Evolutionary conservation across 345 rosid species (phyloP), one percentile per base, ranked within the genome.

Genomic region (Firmiana major): DNA sequence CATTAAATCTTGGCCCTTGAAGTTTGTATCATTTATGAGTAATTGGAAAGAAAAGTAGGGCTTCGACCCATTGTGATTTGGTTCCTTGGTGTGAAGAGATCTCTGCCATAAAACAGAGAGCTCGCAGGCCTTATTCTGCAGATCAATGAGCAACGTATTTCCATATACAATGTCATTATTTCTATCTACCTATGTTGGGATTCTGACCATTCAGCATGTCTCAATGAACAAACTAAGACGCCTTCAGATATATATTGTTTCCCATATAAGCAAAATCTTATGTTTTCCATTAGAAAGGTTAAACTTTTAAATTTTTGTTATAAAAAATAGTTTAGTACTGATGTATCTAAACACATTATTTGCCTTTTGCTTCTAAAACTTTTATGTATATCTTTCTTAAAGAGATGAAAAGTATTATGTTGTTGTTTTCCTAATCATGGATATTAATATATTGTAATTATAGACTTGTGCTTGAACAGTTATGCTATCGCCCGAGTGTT

Each of bases 401-500:
- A 53, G 73, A 54, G 36, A 7, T 26, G 8, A 13, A 46, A 34
- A 16, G 42, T 48, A 13, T 15, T 51, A 51, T 46, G 31, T n/a
- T 67, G 45, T 45, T 65, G 64, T 74, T 55, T n/a, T 72, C 71
- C 6, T 28, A 69, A 69, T 48, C 6, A 8, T 46, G 48, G 55
- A 74, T 68, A 74, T 83, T 86, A 54, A 78, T 84, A 67, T 57
- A 68, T 59, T 83, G 68, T 80, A 79, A 76, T 84, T 83, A 80
- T 83, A 88, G 86, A 78, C 68, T 79, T 82, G 83, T 86, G 78
- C 81, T 83, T 84, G 78, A 78, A 86, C 98, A 94, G 98, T 77
- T 94, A 68, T 82, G 89, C 79, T 94, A 94, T 80, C 93, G 83
- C 49, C 95, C 98, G 9, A 88, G 89, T 65, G 97, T 90, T 4